Conservation (phyloP, 2,329 filamentous ascomycete species). For the Calonectria pauciramosa region DNA sequence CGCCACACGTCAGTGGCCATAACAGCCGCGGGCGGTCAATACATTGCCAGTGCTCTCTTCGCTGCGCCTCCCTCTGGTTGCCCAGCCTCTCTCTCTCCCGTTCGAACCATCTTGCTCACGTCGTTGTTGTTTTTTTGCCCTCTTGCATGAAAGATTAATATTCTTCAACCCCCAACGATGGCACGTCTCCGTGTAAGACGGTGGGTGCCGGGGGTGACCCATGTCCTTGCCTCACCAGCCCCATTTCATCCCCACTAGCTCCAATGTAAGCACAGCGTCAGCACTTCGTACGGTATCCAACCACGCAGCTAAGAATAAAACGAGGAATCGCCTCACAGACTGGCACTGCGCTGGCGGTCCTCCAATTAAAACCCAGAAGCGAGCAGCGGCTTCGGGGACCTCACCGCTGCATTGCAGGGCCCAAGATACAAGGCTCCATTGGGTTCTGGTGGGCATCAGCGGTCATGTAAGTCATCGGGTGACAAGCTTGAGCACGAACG, state of each 20-base stretch:
- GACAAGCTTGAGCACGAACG: neutral
- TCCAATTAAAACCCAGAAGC: neutral
- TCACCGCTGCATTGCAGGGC: neutral
- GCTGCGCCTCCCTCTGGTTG: neutral
- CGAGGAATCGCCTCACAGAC: neutral
- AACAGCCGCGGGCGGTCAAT: neutral
- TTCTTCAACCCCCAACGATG: neutral
- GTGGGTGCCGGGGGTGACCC: neutral
- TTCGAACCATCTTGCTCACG: neutral
- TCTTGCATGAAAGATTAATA: neutral
- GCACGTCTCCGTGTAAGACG: neutral
- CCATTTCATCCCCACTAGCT: neutral
- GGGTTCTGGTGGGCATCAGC: neutral
- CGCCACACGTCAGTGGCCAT: neutral
- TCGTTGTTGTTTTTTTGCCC: neutral
- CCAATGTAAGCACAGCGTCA: conserved; percentile 5
- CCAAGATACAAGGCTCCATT: neutral
- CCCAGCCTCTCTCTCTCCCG: neutral
- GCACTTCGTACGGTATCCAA: neutral
- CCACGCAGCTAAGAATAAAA: neutral
- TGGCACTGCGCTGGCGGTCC: neutral
- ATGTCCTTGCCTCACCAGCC: conserved; percentile 2
- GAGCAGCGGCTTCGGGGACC: neutral
- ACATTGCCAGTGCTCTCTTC: neutral
- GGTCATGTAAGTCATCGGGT: neutral